Conservation (phyloP, 345 rosid species). For the Boechera retrofracta region DNA sequence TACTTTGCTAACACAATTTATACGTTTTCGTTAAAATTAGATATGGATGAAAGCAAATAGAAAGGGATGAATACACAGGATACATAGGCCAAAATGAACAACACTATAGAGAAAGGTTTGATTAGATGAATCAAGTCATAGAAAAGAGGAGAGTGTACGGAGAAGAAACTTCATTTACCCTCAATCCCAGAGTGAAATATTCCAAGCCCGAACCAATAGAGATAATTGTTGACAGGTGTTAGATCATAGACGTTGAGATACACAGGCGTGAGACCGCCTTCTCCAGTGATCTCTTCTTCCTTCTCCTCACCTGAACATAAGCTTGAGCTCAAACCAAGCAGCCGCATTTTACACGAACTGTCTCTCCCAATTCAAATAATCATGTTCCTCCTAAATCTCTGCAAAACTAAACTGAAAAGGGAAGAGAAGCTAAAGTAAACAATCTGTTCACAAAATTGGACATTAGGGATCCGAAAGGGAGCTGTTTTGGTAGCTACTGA, state of each 20-base stretch:
- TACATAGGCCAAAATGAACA: neutral
- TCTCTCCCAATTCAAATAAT: conserved; percentile 29
- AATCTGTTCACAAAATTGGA: neutral
- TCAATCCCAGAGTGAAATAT: conserved; percentile 95
- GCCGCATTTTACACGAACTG: conserved; percentile 59
- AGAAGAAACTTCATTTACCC: conserved; percentile 53
- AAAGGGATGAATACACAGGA: neutral
- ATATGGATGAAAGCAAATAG: neutral
- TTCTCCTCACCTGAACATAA: conserved; percentile 55
- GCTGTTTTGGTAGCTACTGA: conserved; percentile 2
- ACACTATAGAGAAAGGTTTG: neutral
- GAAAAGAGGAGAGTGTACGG: too few relatives aligned
- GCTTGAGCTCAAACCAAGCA: conserved; percentile 67
- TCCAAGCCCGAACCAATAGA: conserved; percentile 92
- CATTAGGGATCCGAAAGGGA: neutral
- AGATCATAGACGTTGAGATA: conserved; percentile 96
- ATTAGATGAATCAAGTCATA: neutral
- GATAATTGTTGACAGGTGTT: conserved; percentile 89
- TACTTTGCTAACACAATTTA: neutral
- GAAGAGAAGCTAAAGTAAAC: neutral
- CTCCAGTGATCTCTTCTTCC: conserved; percentile 49
- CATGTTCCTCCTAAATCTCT: conserved; percentile 29
- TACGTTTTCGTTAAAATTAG: neutral
- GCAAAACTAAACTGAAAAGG: neutral
- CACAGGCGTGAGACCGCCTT: conserved; percentile 47